Evolutionary conservation across 305 asterid species (phyloP), one percentile per base, ranked within the genome.

Genomic region (Plantago coronopus): DNA sequence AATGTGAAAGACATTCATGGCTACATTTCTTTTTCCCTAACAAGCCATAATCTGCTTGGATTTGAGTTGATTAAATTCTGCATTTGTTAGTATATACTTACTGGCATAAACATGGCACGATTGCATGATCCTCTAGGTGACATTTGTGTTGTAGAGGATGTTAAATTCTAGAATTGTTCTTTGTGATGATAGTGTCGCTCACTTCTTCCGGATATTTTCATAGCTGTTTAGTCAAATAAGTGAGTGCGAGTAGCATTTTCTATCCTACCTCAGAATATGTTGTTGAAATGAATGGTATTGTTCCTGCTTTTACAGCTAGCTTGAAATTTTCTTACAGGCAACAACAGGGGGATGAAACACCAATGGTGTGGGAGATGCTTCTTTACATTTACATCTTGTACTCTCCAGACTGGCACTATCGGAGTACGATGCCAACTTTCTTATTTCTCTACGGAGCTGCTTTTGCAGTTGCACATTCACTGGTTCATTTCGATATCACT

Each of bases 291-390:
- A 2, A 57, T 54, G 22, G 37, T 22, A 66, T 27, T 18, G 31
- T 57, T 54, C 22, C 10, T 64, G 53, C 57, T 58, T 17, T 65
- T 48, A 53, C 51, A 25, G 15, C 59, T 38, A 34, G 54, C 59
- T 54, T 23, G 3, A 61, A 62, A 59, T 74, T 44, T 29, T 48
- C 69, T 72, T 67, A 60, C 77, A 89, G 95, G 88, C 94, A 87
- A 75, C 97, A 89, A 66, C 97, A 81, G 72, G 93, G 91, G 21
- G 97, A 89, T 57, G 97, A 89, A 79, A 89, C 95, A 4, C 97
- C 97, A 34, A 89, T 89, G 97, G 94, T 89, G 64, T 89, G 97
- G 97, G 97, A 89, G 79, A 89, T 84, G 97, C 95, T 89, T 63
- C 88, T 89, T 15, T 89, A 86, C 54, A 80, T 89, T 48, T 89